These are phyloP conservation scores for Zygosaccharomyces kombuchaensis DNA, from an alignment of 805 yeast genomes.

Conservation along the genomic window DNA sequence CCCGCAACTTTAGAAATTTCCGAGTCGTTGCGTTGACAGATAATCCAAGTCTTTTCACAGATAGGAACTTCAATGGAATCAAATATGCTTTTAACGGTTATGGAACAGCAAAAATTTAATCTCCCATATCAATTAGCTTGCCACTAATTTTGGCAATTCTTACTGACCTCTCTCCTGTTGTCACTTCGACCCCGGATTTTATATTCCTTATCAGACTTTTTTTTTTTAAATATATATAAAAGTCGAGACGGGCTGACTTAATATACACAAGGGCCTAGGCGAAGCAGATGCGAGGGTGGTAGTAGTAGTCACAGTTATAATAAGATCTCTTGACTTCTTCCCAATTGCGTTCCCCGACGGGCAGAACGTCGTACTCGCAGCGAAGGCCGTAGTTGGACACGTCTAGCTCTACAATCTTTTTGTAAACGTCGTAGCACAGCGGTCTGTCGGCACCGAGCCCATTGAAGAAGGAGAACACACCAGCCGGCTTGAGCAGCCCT, in stretches of 20 bases:
- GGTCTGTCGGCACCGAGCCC: conserved; percentile 82
- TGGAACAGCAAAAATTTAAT: no score
- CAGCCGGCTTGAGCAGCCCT: conserved; percentile 76
- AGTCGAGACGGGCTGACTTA: no score
- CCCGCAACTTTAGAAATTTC: no score
- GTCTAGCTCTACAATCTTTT: conserved; percentile 74
- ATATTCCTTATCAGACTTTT: neutral
- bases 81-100: no score
- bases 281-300: conserved; percentile 33
- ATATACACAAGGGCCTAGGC: conserved; percentile 4
- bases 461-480: conserved; percentile 85
- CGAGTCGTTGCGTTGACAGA: no score
- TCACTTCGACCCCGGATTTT: no score
- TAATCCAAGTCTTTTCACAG: no score
- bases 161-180: no score
- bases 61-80: no score
- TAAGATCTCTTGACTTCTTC: conserved; percentile 34
- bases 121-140: no score
- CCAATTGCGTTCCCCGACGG: conserved; percentile 33
- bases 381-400: conserved; percentile 71
- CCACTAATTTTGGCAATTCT: no score
- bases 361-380: conserved; percentile 44
- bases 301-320: conserved; percentile 33
- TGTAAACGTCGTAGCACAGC: conserved; percentile 78
- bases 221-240: no score